Evolutionary conservation across 2,329 filamentous ascomycete species (phyloP).

Genomic region (Pezicula carpinea): DNA sequence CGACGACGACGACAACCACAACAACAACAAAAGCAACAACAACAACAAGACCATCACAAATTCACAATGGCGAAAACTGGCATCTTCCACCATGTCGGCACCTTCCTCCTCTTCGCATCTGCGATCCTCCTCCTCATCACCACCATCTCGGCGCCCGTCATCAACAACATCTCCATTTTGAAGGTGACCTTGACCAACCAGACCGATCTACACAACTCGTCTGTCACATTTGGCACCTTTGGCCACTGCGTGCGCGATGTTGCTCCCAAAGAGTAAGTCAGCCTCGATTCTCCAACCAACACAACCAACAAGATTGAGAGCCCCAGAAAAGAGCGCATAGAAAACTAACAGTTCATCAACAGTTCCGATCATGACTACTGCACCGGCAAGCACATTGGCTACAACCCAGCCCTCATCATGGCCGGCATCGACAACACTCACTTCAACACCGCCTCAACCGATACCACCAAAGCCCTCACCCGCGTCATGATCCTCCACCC

Average conservation of each 20-base stretch:
- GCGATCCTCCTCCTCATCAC: slow-evolving; percentile 53
- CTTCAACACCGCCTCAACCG: slow-evolving; percentile 38
- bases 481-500: slow-evolving; percentile 59
- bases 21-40: not conserved
- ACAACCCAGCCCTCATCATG: slow-evolving; percentile 47
- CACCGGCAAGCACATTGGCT: slow-evolving; percentile 46
- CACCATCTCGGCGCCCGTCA: slow-evolving; percentile 54
- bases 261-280: slow-evolving; percentile 21
- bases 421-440: slow-evolving; percentile 27
- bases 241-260: slow-evolving; percentile 47
- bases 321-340: too few relatives aligned
- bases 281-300: not conserved
- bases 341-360: not conserved
- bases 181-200: slow-evolving; percentile 41
- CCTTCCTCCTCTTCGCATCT: slow-evolving; percentile 50
- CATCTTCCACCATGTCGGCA: slow-evolving; percentile 50
- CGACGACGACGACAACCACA: too few relatives aligned
- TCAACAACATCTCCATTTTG: slow-evolving; percentile 49
- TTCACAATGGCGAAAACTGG: slow-evolving; percentile 23
- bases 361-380: slow-evolving; percentile 40
- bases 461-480: slow-evolving; percentile 46
- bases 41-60: not conserved
- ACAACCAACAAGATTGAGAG: slow-evolving; percentile 1
- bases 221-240: slow-evolving; percentile 54
- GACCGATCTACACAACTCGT: slow-evolving; percentile 28